Percentiles rank a stretch among this genome's conserved stretches.
Evolutionary conservation across 176 grass and related monocot genomes (phyloP).

Genomic region (Dactylis glomerata): DNA sequence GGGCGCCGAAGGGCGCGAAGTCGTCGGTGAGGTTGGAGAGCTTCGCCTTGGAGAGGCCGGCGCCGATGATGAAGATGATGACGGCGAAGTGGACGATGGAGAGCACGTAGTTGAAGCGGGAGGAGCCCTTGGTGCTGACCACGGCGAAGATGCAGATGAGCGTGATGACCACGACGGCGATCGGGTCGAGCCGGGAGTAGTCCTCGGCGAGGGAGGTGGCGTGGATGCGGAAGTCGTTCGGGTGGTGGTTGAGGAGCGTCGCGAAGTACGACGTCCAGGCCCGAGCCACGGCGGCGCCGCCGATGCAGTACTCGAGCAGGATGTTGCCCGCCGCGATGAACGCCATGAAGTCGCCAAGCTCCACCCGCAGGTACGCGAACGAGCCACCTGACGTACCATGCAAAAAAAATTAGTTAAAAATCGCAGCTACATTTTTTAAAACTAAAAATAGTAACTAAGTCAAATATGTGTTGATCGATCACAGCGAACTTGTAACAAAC

Average conservation of each 20-base stretch:
- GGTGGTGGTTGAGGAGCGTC: slow-evolving; percentile 55
- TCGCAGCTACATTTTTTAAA: neutral
- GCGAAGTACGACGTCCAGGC: slow-evolving; percentile 97
- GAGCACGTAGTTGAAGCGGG: slow-evolving; percentile 83
- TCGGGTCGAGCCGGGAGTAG: slow-evolving; percentile 78
- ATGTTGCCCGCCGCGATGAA: slow-evolving; percentile 81
- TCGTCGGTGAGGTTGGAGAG: slow-evolving; percentile 37
- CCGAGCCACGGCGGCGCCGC: slow-evolving; percentile 58
- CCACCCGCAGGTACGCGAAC: slow-evolving; percentile 72
- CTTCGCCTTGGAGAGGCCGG: slow-evolving; percentile 47
- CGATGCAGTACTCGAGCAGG: slow-evolving; percentile 71
- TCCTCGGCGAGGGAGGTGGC: slow-evolving; percentile 35
- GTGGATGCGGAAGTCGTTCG: slow-evolving; percentile 81
- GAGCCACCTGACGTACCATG: slow-evolving; percentile 45
- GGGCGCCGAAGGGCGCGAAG: slow-evolving; percentile 55
- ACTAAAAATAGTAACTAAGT: neutral
- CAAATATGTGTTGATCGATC: neutral
- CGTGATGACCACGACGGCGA: slow-evolving; percentile 60
- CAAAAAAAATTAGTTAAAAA: neutral
- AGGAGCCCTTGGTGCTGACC: slow-evolving; percentile 76
- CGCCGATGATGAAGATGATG: slow-evolving; percentile 68
- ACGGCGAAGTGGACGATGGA: slow-evolving; percentile 71
- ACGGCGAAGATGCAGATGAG: slow-evolving; percentile 55
- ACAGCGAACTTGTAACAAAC: neutral
- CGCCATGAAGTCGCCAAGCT: slow-evolving; percentile 71